Evolutionary conservation across 2,329 filamentous ascomycete species (phyloP).

Genomic region (Leptographium wingfieldii): DNA sequence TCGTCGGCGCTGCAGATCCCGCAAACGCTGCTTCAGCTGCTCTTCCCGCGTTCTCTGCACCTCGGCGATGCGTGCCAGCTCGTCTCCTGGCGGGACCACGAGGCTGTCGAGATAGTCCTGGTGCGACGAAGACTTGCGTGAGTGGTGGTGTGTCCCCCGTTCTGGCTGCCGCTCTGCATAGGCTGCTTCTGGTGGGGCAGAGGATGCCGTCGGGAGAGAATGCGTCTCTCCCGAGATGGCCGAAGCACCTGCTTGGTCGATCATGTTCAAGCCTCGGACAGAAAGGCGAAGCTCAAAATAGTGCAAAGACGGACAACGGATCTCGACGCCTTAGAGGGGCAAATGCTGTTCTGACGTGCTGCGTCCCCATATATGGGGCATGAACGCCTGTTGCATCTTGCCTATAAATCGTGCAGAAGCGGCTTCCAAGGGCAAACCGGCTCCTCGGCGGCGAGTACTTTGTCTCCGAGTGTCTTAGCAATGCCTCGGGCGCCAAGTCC

Average conservation of each 20-base stretch:
- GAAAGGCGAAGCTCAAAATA: not conserved
- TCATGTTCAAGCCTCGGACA: not conserved
- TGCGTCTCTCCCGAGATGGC: not conserved
- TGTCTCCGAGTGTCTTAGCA: not conserved
- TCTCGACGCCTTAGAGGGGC: not conserved
- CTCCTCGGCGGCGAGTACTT: not conserved
- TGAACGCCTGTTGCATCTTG: not conserved
- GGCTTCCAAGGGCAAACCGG: not conserved
- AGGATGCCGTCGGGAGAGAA: not conserved
- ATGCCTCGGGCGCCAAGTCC: not conserved
- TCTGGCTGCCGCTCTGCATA: not conserved
- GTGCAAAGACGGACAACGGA: not conserved
- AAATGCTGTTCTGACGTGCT: not conserved
- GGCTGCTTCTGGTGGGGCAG: not conserved
- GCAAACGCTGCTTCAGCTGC: slow-evolving; percentile 28
- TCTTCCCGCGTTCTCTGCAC: slow-evolving; percentile 35
- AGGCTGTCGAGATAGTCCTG: slow-evolving; percentile 39
- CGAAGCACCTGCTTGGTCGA: not conserved
- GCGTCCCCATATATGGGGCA: not conserved
- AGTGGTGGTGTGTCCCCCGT: slow-evolving; percentile 9
- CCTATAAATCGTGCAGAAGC: not conserved
- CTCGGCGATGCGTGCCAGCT: slow-evolving; percentile 34
- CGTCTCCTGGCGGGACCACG: slow-evolving; percentile 30
- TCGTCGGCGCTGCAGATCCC: slow-evolving; percentile 17
- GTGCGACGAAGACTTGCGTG: slow-evolving; percentile 12